phyloP scores from a whole-genome alignment of 495 filamentous ascomycete genomes.

The Aspergillus avenaceus region DNA sequence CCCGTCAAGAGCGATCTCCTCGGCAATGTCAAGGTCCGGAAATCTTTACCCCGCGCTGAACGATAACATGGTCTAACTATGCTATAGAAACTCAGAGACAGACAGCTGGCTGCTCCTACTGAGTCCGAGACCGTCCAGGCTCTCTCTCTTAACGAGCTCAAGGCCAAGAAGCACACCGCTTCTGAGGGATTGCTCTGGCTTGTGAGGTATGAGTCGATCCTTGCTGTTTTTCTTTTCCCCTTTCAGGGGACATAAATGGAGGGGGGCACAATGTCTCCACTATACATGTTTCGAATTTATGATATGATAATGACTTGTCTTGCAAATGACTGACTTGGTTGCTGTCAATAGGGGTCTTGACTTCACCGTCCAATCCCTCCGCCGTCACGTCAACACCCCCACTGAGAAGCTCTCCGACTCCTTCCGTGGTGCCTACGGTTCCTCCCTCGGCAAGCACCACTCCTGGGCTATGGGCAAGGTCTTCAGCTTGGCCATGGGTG shows the following conservation, averaged over 20 bases:
- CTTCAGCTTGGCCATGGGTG: conserved; percentile 87
- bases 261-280: neutral
- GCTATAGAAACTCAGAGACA: conserved; percentile 81
- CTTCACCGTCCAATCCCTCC: conserved; percentile 82
- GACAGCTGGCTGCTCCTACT: conserved; percentile 69
- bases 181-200: conserved; percentile 91
- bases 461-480: conserved; percentile 79
- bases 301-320: neutral
- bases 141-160: conserved; percentile 80
- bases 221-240: neutral
- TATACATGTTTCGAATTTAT: neutral
- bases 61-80: conserved; percentile 7
- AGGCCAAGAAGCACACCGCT: conserved; percentile 78
- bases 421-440: conserved; percentile 79
- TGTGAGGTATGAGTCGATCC: conserved; percentile 58
- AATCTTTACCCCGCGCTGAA: conserved; percentile 5
- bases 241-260: neutral
- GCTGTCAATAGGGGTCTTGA: conserved; percentile 70
- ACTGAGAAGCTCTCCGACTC: conserved; percentile 73
- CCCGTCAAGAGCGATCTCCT: conserved; percentile 87
- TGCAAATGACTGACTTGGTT: conserved; percentile 1
- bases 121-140: conserved; percentile 78
- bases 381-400: conserved; percentile 63
- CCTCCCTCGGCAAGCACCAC: conserved; percentile 88
- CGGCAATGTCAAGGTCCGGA: conserved; percentile 82